Evolutionary conservation across 345 rosid species (phyloP).

Genomic region (Citrus medica): DNA sequence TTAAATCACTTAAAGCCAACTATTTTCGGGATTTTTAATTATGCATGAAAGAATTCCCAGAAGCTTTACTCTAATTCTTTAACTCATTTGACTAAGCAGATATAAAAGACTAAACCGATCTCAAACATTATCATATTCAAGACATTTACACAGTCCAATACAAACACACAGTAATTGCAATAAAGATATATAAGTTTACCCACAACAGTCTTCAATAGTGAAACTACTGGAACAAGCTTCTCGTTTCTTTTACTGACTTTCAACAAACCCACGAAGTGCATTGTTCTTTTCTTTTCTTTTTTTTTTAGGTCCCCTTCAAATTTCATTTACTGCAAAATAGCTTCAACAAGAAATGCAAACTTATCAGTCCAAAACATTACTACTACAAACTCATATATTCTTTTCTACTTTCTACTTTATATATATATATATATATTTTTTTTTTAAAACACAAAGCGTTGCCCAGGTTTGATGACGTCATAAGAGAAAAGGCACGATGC

Average conservation of each 20-base stretch:
- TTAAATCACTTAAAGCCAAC: no score
- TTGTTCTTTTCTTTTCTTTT: no score
- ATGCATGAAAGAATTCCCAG: no score
- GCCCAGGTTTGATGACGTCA: no score
- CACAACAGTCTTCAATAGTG: background rate
- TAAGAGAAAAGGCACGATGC: no score
- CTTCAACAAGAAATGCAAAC: background rate
- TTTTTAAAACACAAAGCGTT: no score
- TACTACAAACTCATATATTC: background rate
- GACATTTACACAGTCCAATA: background rate
- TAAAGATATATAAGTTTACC: background rate
- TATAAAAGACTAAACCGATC: background rate
- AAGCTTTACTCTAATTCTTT: no score
- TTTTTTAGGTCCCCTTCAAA: background rate
- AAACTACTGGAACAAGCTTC: background rate
- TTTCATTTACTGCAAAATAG: background rate
- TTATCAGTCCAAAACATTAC: no score
- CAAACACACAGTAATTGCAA: background rate
- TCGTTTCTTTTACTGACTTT: background rate
- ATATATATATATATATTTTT: no score
- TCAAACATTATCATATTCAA: background rate
- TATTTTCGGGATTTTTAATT: no score
- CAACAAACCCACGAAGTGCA: background rate
- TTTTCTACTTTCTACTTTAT: no score
- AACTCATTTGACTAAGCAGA: background rate